Percentiles rank a stretch among this genome's conserved stretches.
These are phyloP conservation scores for Venturia nashicola DNA, from an alignment of 2,329 filamentous ascomycete species.

Conservation along the genomic window DNA sequence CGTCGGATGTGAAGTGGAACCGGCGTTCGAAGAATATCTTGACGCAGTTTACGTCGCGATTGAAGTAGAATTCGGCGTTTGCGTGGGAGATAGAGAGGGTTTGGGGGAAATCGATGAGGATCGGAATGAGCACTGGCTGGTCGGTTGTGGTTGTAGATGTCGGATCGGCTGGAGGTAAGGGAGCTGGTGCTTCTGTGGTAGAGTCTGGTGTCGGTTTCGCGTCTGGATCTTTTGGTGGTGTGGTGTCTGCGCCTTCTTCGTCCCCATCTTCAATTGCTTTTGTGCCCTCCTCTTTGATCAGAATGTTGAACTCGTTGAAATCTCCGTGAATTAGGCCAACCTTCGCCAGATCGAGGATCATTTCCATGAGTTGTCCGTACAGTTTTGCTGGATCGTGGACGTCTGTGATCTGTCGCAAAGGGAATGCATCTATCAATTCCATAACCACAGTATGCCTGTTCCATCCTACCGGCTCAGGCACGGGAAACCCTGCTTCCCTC, in stretches of 20 bases:
- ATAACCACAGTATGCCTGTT: conserved; percentile 95
- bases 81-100: conserved; percentile 92
- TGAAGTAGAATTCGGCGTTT: conserved; percentile 96
- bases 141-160: conserved; percentile 15
- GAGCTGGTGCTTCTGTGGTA: conserved; percentile 7
- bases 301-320: conserved; percentile 98
- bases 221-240: conserved; percentile 3
- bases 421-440: conserved; percentile 84
- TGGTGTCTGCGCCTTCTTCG: conserved; percentile 6
- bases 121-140: conserved; percentile 51
- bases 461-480: conserved; percentile 78
- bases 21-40: conserved; percentile 86
- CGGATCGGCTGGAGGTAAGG: conserved; percentile 15
- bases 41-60: conserved; percentile 88
- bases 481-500: conserved; percentile 70
- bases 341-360: conserved; percentile 72
- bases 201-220: conserved; percentile 19
- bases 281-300: conserved; percentile 58
- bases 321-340: conserved; percentile 93
- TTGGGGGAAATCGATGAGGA: conserved; percentile 95
- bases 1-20: conserved; percentile 75
- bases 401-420: conserved; percentile 73
- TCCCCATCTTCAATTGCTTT: conserved; percentile 16
- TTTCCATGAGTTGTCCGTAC: conserved; percentile 79
- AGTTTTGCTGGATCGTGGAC: conserved; percentile 75